Conservation (phyloP, 495 filamentous ascomycete species). For the Talaromyces borbonicus region DNA sequence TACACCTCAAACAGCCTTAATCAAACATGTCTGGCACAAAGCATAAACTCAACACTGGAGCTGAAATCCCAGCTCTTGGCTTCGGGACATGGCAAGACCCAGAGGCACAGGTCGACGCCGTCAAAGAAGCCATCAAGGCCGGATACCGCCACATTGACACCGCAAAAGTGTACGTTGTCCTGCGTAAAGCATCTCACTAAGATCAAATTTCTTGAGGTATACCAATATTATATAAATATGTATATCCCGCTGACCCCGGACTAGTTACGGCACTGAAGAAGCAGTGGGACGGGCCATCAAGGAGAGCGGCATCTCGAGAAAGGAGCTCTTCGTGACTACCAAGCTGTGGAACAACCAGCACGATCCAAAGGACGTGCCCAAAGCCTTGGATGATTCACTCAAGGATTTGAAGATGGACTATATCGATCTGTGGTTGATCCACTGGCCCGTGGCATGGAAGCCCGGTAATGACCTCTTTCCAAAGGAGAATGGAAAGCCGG, state of each 20-base stretch:
- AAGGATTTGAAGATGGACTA: conserved; percentile 53
- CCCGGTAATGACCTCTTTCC: conserved; percentile 31
- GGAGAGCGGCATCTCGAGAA: conserved; percentile 43
- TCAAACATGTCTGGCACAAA: conserved; percentile 17
- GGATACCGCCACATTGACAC: conserved; percentile 58
- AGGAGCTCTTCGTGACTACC: conserved; percentile 57
- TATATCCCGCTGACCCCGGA: no score
- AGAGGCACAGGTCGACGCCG: conserved; percentile 34
- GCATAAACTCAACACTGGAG: conserved; percentile 40
- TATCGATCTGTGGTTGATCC: conserved; percentile 62
- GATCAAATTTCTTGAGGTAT: no score
- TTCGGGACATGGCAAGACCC: conserved; percentile 44
- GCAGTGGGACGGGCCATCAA: conserved; percentile 49
- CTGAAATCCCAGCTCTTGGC: conserved; percentile 38
- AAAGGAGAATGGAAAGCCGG: conserved; percentile 34
- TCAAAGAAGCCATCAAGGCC: conserved; percentile 37
- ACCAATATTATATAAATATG: not conserved
- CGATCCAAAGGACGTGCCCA: conserved; percentile 48
- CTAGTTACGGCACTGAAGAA: conserved; percentile 43
- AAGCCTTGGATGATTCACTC: conserved; percentile 51
- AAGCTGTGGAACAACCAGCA: conserved; percentile 66
- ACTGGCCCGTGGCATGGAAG: conserved; percentile 51
- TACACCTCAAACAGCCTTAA: not conserved
- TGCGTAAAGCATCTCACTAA: conserved; percentile 3
- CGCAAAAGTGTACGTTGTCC: conserved; percentile 35